These are phyloP conservation scores for Ocimum tenuiflorum DNA, from an alignment of 257 asterid species.

Conservation along the genomic window DNA sequence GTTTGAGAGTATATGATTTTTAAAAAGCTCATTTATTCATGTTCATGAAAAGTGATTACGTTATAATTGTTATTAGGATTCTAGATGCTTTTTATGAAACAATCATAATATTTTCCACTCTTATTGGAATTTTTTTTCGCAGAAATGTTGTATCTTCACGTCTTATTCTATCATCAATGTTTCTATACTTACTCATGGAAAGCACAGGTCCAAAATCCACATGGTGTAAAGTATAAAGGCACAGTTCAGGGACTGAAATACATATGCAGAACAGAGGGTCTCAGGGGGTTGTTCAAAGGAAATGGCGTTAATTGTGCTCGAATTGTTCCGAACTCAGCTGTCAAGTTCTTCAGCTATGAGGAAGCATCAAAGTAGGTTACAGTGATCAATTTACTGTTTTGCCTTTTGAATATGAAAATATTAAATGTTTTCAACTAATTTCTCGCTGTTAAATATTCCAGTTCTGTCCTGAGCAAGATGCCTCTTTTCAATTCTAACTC, in stretches of 20 bases:
- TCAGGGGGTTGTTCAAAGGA: conserved; percentile 82
- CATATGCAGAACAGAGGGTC: conserved; percentile 84
- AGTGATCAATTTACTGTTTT: too few relatives aligned
- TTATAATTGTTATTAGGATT: background rate
- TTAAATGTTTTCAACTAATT: too few relatives aligned
- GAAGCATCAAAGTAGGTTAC: conserved; percentile 85
- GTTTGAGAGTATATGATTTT: background rate
- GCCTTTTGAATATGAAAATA: too few relatives aligned
- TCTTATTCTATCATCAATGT: conserved; percentile 3
- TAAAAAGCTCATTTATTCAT: background rate
- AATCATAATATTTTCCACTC: background rate
- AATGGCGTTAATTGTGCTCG: conserved; percentile 95
- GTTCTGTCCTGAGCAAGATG: conserved; percentile 1
- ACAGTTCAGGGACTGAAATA: conserved; percentile 84
- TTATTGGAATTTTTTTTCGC: background rate
- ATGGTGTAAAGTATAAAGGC: conserved; percentile 70
- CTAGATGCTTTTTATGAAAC: background rate
- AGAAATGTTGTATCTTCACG: too few relatives aligned
- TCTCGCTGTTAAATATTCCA: background rate
- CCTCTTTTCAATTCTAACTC: background rate
- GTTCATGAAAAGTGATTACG: background rate
- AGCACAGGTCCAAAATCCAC: conserved; percentile 84
- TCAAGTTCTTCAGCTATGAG: conserved; percentile 98
- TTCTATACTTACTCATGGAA: background rate
- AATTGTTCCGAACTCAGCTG: conserved; percentile 93